phyloP scores from a whole-genome alignment of 1,139 yeast species.

The Lizanozyma gosingica region DNA sequence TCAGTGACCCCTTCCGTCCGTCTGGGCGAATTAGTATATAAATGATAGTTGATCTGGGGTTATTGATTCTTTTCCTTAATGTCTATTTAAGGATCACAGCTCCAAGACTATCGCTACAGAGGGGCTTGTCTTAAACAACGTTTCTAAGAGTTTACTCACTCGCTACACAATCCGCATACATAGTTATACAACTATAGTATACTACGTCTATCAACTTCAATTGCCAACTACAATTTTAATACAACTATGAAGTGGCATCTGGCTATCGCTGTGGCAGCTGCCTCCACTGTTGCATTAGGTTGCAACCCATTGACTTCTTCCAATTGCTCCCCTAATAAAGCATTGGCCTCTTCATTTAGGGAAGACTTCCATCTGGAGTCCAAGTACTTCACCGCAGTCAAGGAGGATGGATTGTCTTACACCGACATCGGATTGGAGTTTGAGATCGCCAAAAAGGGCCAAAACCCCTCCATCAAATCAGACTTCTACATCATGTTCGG shows the following conservation, averaged over 20 bases:
- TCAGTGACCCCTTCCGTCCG: too few relatives aligned
- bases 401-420: constrained; percentile 17
- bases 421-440: constrained; percentile 42
- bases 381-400: constrained; percentile 24
- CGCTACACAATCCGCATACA: too few relatives aligned
- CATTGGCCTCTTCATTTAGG: constrained; percentile 45
- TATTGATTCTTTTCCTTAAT: too few relatives aligned
- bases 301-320: constrained; percentile 34
- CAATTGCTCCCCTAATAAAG: constrained; percentile 40
- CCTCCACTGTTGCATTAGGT: constrained; percentile 1
- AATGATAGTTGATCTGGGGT: too few relatives aligned
- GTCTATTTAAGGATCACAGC: too few relatives aligned
- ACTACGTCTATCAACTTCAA: too few relatives aligned
- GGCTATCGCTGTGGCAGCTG: not conserved
- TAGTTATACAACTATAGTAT: too few relatives aligned
- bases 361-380: constrained; percentile 42
- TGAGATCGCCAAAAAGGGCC: constrained; percentile 50
- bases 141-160: too few relatives aligned
- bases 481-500: constrained; percentile 85
- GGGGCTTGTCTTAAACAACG: too few relatives aligned
- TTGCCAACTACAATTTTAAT: too few relatives aligned
- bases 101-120: too few relatives aligned
- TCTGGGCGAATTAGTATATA: too few relatives aligned
- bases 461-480: constrained; percentile 69
- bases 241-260: not conserved